Conservation (phyloP, 495 filamentous ascomycete genomes). For the Tuber calosporum region DNA sequence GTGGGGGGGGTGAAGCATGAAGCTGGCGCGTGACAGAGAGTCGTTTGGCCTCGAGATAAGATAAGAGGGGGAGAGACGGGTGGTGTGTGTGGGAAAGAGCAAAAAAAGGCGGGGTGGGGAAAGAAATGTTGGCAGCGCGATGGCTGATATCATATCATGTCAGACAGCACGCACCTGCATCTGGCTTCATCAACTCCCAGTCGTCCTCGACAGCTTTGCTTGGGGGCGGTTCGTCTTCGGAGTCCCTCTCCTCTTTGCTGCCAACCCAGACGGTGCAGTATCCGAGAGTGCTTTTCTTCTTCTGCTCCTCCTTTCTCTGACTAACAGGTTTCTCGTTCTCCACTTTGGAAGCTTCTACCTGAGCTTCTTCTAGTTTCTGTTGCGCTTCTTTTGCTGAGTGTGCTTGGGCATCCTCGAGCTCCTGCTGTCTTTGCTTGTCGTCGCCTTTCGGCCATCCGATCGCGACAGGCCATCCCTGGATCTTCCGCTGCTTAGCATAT, state of each 20-base stretch:
- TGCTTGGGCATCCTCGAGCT: slow-evolving; percentile 63
- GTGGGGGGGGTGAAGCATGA: neutral
- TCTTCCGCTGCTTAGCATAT: slow-evolving; percentile 76
- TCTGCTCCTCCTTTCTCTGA: slow-evolving; percentile 24
- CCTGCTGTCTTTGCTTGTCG: slow-evolving; percentile 51
- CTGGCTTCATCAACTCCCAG: slow-evolving; percentile 65
- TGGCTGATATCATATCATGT: neutral
- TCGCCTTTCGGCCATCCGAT: slow-evolving; percentile 73
- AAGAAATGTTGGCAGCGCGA: neutral
- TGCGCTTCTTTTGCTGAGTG: slow-evolving; percentile 54
- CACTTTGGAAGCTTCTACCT: slow-evolving; percentile 47
- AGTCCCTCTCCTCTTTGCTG: slow-evolving; percentile 59
- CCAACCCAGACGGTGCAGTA: slow-evolving; percentile 97
- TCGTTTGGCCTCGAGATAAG: neutral
- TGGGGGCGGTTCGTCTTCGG: slow-evolving; percentile 52
- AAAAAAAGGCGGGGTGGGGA: slow-evolving; percentile 9
- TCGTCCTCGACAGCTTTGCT: slow-evolving; percentile 58
- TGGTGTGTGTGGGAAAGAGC: slow-evolving; percentile 2
- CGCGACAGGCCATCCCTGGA: slow-evolving; percentile 89
- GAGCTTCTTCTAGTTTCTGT: slow-evolving; percentile 57
- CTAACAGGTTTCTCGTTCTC: slow-evolving; percentile 28
- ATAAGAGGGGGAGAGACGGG: neutral
- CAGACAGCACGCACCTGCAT: slow-evolving; percentile 55
- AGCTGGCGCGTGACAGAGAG: slow-evolving; percentile 2
- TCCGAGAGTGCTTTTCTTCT: slow-evolving; percentile 56